Conservation (phyloP, 2,329 filamentous ascomycete genomes). For the Ophiognomonia clavigignenti-juglandacearum region DNA sequence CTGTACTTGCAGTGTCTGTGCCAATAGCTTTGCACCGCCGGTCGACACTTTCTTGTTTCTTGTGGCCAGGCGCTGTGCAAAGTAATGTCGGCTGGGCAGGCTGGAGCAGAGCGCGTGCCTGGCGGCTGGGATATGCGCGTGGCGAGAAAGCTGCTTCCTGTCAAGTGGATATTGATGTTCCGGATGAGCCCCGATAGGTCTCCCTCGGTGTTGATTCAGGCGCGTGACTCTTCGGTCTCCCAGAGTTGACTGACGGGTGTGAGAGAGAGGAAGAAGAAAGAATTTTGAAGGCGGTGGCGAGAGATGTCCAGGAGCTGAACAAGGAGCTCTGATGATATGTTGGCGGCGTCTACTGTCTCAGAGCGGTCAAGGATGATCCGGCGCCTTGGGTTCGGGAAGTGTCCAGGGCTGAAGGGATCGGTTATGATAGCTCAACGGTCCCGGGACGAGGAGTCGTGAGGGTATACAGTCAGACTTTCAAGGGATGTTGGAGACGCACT, state of each 20-base stretch:
- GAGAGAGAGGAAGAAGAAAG: background rate
- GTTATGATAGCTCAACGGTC: background rate
- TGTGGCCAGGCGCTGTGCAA: background rate
- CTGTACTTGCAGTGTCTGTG: background rate
- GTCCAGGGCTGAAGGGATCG: background rate
- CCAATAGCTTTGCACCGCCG: background rate
- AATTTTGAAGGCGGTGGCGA: background rate
- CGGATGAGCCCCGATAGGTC: too few species aligned
- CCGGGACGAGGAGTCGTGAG: background rate
- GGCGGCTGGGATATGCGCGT: background rate
- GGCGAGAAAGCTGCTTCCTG: background rate
- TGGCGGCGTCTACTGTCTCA: constrained; percentile 4
- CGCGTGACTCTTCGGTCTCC: too few species aligned
- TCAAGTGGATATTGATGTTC: background rate
- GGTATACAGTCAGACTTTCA: background rate
- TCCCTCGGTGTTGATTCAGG: too few species aligned
- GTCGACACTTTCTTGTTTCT: background rate
- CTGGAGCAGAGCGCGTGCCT: too few species aligned
- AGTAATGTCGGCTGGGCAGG: too few species aligned
- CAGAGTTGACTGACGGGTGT: too few species aligned
- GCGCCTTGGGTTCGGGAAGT: constrained; percentile 4
- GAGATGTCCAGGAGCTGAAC: background rate
- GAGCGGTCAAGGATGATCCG: constrained; percentile 9
- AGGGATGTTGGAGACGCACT: background rate
- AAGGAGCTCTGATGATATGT: background rate